Evolutionary conservation across 2,329 filamentous ascomycete genomes (phyloP).

Genomic region (Pseudopithomyces chartarum): DNA sequence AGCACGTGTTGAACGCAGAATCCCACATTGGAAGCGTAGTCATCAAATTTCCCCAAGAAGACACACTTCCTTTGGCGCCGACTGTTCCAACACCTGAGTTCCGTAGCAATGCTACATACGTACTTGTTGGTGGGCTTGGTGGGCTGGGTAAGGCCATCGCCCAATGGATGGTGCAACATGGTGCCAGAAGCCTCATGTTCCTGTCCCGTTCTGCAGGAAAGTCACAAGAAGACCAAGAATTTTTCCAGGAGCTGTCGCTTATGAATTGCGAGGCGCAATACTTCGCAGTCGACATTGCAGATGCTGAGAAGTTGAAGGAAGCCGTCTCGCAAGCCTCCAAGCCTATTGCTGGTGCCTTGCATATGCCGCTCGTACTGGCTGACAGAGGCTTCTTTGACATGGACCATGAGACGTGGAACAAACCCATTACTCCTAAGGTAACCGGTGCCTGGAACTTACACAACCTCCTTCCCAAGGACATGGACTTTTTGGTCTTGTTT

Average conservation of each 20-base stretch:
- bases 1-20: constrained; percentile 15
- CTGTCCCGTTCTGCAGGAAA: constrained; percentile 13
- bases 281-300: constrained; percentile 17
- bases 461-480: constrained; percentile 2
- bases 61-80: not conserved
- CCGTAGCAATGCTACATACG: constrained; percentile 14
- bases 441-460: constrained; percentile 35
- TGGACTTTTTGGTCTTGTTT: constrained; percentile 27
- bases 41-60: not conserved
- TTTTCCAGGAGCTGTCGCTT: not conserved
- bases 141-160: constrained; percentile 23
- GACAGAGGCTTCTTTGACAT: constrained; percentile 13
- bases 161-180: constrained; percentile 16
- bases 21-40: constrained; percentile 12
- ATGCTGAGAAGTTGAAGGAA: not conserved
- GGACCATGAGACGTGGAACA: constrained; percentile 8
- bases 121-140: constrained; percentile 23
- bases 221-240: constrained; percentile 6
- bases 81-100: constrained; percentile 1
- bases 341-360: constrained; percentile 3
- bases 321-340: constrained; percentile 11
- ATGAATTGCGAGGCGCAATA: not conserved
- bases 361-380: constrained; percentile 15
- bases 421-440: constrained; percentile 28
- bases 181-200: constrained; percentile 19